Conservation (phyloP, 306 rosid genomes). For the Quercus engelmannii region DNA sequence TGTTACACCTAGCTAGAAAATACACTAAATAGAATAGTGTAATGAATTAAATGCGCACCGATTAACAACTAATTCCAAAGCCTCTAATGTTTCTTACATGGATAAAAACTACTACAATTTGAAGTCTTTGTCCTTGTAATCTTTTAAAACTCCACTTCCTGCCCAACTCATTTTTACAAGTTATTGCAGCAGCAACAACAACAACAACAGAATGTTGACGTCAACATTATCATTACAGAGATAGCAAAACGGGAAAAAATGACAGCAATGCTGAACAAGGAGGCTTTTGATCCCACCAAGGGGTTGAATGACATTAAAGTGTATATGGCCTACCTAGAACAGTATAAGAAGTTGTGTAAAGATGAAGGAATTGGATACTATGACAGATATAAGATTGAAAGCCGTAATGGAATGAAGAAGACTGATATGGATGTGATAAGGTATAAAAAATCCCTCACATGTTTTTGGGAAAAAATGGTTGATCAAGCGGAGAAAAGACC, state of each 20-base stretch:
- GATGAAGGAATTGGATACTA: slow-evolving; percentile 34
- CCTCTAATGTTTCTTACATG: background rate
- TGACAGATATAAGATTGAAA: slow-evolving; percentile 40
- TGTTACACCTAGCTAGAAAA: background rate
- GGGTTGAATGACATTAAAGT: slow-evolving; percentile 32
- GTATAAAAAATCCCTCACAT: slow-evolving; percentile 27
- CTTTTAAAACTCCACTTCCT: background rate
- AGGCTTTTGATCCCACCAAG: slow-evolving; percentile 14
- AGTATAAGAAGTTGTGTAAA: slow-evolving; percentile 48
- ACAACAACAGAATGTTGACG: background rate
- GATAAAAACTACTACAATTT: background rate
- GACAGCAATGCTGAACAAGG: background rate
- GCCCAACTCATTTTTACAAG: background rate
- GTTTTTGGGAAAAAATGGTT: slow-evolving; percentile 50
- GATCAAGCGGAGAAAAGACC: slow-evolving; percentile 44
- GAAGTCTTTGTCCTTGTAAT: background rate
- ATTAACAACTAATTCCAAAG: background rate
- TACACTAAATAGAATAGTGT: background rate
- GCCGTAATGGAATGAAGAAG: too few species aligned
- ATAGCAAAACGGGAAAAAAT: slow-evolving; percentile 12
- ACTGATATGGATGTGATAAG: slow-evolving; percentile 1
- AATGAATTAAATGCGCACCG: background rate
- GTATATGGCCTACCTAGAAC: slow-evolving; percentile 49
- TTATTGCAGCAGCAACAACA: slow-evolving; percentile 9
- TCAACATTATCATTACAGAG: background rate